Evolutionary conservation across 371 early-diverging fungal species (phyloP).

Genomic region (Entomophthora muscae): DNA sequence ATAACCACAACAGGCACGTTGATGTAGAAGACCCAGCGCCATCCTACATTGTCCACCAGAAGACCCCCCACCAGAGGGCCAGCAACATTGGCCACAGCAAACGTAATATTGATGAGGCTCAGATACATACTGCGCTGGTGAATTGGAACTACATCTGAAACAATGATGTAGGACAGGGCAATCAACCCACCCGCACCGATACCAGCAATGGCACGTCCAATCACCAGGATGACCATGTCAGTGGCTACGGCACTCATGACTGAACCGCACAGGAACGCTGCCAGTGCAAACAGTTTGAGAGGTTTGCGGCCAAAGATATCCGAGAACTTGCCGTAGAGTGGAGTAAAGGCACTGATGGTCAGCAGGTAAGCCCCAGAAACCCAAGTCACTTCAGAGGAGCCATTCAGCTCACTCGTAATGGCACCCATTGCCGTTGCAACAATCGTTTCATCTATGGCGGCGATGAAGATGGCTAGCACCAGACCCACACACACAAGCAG

Average conservation of each 20-base stretch:
- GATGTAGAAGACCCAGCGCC: slow-evolving; percentile 30
- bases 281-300: slow-evolving; percentile 30
- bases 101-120: slow-evolving; percentile 23
- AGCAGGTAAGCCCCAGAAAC: slow-evolving; percentile 39
- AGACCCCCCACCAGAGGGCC: slow-evolving; percentile 31
- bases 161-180: slow-evolving; percentile 42
- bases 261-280: slow-evolving; percentile 38
- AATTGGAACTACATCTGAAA: slow-evolving; percentile 35
- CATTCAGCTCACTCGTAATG: slow-evolving; percentile 43
- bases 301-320: slow-evolving; percentile 58
- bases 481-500: too few species aligned
- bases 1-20: slow-evolving; percentile 32
- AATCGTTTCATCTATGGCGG: slow-evolving; percentile 52
- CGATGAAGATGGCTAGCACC: slow-evolving; percentile 42
- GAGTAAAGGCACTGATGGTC: slow-evolving; percentile 27
- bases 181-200: slow-evolving; percentile 49
- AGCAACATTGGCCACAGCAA: slow-evolving; percentile 18
- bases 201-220: slow-evolving; percentile 37
- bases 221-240: slow-evolving; percentile 40
- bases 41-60: slow-evolving; percentile 20
- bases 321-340: slow-evolving; percentile 29
- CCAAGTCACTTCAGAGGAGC: slow-evolving; percentile 27
- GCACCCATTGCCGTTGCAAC: slow-evolving; percentile 50
- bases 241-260: slow-evolving; percentile 30
- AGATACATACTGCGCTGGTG: slow-evolving; percentile 27